Base-by-base conservation (phyloP, 768 basidiomycete species). In the Mycena epipterygia region DNA sequence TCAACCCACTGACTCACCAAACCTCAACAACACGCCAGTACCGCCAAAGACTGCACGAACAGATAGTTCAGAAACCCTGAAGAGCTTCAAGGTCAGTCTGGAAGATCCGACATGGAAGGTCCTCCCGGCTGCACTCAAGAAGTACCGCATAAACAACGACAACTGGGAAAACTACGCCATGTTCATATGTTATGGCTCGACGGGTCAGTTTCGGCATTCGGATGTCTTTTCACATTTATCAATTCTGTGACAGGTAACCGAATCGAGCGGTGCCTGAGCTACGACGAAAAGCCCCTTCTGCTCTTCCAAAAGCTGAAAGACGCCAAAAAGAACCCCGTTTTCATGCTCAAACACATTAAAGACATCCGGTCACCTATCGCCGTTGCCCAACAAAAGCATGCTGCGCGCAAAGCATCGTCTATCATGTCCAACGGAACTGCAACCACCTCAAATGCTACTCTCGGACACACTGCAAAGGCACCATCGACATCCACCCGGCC, bases 91-190 rank as follows among this genome's bases (percentile, higher is more conserved):
- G 81, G 97, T 99, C 68, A 98, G 95, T 73, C 80, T 99, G 66
- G 97, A 99, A 63, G 98, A 99, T 79, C 98, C 98, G 0, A 98
- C 97, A 35, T 99, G 95, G 93, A 99, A 99, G 79, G 98, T 99
- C 25, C 85, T 99, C 19, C 98, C 98, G 2, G 98, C 98, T 0
- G 98, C 98, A 19, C 84, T 99, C 72, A 98, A 98, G 84, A 99
- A 99, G 81, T 99, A 99, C 81, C 96, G 95, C 78, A 99, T 99
- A 82, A 96, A 97, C 80, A 95, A 95, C 74, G 98, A 99, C 73
- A 97, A 95, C 80, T 99, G 98, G 98, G 93, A 96, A 84, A 95
- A 96, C 76, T 99, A 99, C 83, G 98, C 98, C 32, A 94, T 99
- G 93, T 99, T 99, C 83, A 99, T 99, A 70, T 99, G 97, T 76